A percentile compares a stretch with the other conserved stretches of the same genome.
Conservation (phyloP, 495 filamentous ascomycete species). For the Amorphotheca resinae region DNA sequence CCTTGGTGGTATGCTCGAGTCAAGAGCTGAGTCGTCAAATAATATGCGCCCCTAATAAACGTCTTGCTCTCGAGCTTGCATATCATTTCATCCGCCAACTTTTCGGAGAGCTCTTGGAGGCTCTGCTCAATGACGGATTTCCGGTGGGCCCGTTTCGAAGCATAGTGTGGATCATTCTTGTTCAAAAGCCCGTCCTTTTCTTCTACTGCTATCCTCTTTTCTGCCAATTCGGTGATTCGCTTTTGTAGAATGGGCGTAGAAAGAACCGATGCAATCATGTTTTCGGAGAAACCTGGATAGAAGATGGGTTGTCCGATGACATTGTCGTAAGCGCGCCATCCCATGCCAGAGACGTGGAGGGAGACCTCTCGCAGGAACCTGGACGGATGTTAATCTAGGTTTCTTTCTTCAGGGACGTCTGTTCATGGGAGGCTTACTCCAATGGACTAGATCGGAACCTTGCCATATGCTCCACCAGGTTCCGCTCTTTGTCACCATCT, state of each 20-base stretch:
- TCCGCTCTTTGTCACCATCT: slow-evolving; percentile 47
- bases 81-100: slow-evolving; percentile 87
- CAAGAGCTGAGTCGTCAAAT: slow-evolving; percentile 73
- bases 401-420: not conserved
- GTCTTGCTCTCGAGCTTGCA: slow-evolving; percentile 96
- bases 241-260: slow-evolving; percentile 58
- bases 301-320: slow-evolving; percentile 86
- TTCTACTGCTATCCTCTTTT: slow-evolving; percentile 58
- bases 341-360: slow-evolving; percentile 76
- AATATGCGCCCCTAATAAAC: slow-evolving; percentile 89
- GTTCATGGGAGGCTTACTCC: slow-evolving; percentile 27
- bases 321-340: slow-evolving; percentile 88
- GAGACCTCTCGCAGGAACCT: slow-evolving; percentile 89
- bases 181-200: slow-evolving; percentile 59
- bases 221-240: slow-evolving; percentile 66
- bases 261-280: slow-evolving; percentile 69
- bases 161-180: slow-evolving; percentile 28
- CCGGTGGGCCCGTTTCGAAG: slow-evolving; percentile 39
- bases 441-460: slow-evolving; percentile 53
- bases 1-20: slow-evolving; percentile 93
- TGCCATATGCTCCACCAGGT: slow-evolving; percentile 69
- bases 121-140: slow-evolving; percentile 51
- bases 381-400: slow-evolving; percentile 3
- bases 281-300: slow-evolving; percentile 82
- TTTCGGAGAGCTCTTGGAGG: slow-evolving; percentile 44